Evolutionary conservation across 176 grass and related monocot genomes (phyloP).

Genomic region (Carex scoparia): DNA sequence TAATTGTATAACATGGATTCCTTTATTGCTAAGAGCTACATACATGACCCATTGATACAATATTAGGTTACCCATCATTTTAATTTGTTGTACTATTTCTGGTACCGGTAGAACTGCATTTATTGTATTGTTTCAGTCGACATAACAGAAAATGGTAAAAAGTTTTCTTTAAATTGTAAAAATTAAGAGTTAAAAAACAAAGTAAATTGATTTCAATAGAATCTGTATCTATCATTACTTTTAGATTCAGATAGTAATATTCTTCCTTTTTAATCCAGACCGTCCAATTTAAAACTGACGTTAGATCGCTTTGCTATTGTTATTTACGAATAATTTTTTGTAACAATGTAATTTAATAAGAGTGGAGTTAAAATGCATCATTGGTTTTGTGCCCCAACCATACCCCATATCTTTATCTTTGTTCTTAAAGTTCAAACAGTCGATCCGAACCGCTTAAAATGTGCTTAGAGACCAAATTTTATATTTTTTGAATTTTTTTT

Average conservation of each 20-base stretch:
- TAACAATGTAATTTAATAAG: background rate
- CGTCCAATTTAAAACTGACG: background rate
- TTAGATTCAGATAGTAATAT: background rate
- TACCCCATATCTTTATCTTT: no score
- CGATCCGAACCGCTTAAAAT: no score
- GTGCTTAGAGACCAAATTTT: no score
- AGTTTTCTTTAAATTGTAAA: background rate
- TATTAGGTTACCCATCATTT: slow-evolving; percentile 4
- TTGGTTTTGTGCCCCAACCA: no score
- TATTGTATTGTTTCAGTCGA: background rate
- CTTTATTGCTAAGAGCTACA: background rate
- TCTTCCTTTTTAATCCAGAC: background rate
- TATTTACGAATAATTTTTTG: background rate
- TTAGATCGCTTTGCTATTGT: background rate
- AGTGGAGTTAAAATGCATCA: no score
- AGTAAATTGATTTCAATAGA: background rate
- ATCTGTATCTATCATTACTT: no score
- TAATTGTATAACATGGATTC: no score
- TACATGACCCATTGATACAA: background rate
- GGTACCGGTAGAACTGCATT: background rate
- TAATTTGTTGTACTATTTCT: background rate
- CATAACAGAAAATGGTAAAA: background rate
- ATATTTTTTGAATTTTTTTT: no score
- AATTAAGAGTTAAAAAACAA: background rate
- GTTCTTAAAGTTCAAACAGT: no score